Evolutionary conservation across 495 filamentous ascomycete genomes (phyloP), one percentile per base, ranked within the genome.

Genomic region (Pyrenula aspistea): DNA sequence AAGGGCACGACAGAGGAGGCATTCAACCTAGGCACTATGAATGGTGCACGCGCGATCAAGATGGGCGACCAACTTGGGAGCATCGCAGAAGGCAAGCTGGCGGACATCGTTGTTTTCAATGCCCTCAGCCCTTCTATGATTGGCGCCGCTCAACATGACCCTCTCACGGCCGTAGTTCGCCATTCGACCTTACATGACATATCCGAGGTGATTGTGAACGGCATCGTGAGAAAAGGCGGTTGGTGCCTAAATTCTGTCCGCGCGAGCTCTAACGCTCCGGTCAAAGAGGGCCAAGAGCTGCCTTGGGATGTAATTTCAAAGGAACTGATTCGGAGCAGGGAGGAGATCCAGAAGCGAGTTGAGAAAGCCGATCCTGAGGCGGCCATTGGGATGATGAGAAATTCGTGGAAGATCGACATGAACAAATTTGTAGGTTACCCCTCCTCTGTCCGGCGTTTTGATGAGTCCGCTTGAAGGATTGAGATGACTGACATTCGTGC

Each of bases 11-110:
- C 75, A 1, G 66, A 73, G 25, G 72, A 77, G 51, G 74, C 68
- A 15, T 80, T 79, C 63, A 71, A 72, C 47, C 67, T 78, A 1
- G 76, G 62, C 0, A 82, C 77, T 0, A 73, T 79, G 49, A 61
- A 68, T 22, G 77, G 75, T 1, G 77, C 77, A 0, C 62, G 68
- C 11, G 72, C 76, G 0, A 63, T 77, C 25, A 58, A 60, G n/a
- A 70, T 75, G 71, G 66, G 68, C 53, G 62, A 67, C 22, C 54
- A 70, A 19, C 53, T 79, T 24, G 77, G 78, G 0, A 71, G 64
- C n/a, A 59, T 81, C 15, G 65, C 59, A 20, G 74, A 67, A 4
- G 76, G 77, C 0, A 74, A 77, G 55, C 55, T 61, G 24, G 76
- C 75, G 2, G 77, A 80, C 69, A 53, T 79, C 2, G 64, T 75